Conservation (phyloP, 2,329 filamentous ascomycete genomes). For the Allantophomopsis lycopodina region DNA sequence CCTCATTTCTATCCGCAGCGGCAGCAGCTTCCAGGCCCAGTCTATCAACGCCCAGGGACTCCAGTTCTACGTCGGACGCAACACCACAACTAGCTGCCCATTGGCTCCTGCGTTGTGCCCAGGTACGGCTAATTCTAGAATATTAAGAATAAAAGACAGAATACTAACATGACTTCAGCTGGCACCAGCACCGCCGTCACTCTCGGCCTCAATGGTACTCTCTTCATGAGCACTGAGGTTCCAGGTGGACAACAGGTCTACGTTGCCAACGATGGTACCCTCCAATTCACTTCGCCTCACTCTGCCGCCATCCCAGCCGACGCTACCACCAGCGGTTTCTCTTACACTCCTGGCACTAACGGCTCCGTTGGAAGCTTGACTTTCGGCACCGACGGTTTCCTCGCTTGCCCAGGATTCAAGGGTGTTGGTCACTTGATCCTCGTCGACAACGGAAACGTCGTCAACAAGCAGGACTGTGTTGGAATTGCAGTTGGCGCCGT, state of each 20-base stretch:
- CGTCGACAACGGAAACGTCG: background rate
- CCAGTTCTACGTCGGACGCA: background rate
- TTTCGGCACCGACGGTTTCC: background rate
- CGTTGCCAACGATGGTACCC: background rate
- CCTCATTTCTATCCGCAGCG: background rate
- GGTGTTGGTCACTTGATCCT: background rate
- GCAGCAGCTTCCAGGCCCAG: background rate
- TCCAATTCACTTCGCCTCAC: background rate
- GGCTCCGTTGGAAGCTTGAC: background rate
- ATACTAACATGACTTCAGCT: background rate
- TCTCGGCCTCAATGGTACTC: background rate
- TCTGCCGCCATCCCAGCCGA: background rate
- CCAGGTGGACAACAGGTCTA: background rate
- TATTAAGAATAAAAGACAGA: too few species aligned
- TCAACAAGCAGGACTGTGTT: background rate
- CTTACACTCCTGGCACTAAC: background rate
- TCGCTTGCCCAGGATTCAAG: background rate
- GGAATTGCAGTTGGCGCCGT: background rate
- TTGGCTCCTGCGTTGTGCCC: too few species aligned
- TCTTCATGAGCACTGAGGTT: background rate
- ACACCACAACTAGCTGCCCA: background rate
- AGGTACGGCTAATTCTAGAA: too few species aligned
- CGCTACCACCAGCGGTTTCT: background rate
- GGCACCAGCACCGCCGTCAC: background rate
- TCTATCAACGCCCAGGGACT: background rate